Conservation (phyloP, 257 asterid genomes). For the Verbena officinalis region DNA sequence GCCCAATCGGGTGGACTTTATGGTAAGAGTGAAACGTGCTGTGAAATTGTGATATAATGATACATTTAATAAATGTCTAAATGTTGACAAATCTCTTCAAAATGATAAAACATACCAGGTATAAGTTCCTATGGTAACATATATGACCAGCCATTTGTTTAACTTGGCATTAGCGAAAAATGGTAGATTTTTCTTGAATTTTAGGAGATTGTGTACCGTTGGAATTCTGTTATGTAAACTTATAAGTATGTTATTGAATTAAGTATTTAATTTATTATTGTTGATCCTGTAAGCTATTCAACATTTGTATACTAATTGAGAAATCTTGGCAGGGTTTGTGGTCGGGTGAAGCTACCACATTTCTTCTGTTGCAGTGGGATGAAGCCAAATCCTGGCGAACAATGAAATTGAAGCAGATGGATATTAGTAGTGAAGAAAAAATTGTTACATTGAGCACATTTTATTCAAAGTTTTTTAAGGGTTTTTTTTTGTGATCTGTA, state of each 20-base stretch:
- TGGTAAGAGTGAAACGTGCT: neutral
- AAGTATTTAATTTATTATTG: neutral
- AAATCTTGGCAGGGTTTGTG: slow-evolving; percentile 73
- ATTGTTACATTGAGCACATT: neutral
- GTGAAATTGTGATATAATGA: too few relatives aligned
- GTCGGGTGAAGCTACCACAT: slow-evolving; percentile 92
- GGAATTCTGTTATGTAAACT: neutral
- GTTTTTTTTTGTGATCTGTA: too few relatives aligned
- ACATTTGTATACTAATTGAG: slow-evolving; percentile 8
- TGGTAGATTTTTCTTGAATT: too few relatives aligned
- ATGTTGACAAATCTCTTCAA: neutral
- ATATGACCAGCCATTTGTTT: neutral
- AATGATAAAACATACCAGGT: neutral
- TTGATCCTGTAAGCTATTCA: slow-evolving; percentile 10
- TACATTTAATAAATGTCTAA: neutral
- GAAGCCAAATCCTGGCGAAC: slow-evolving; percentile 55
- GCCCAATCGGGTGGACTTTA: too few relatives aligned
- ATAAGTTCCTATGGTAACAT: neutral
- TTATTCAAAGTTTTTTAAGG: neutral
- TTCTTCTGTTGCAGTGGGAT: slow-evolving; percentile 92
- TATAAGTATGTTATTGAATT: neutral
- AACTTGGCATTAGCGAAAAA: neutral
- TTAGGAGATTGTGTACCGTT: neutral
- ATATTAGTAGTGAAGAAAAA: neutral
- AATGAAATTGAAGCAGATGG: neutral